Evolutionary conservation across 202 grass and related monocot genomes (phyloP).

Genomic region (Tripidium arundinaceum): DNA sequence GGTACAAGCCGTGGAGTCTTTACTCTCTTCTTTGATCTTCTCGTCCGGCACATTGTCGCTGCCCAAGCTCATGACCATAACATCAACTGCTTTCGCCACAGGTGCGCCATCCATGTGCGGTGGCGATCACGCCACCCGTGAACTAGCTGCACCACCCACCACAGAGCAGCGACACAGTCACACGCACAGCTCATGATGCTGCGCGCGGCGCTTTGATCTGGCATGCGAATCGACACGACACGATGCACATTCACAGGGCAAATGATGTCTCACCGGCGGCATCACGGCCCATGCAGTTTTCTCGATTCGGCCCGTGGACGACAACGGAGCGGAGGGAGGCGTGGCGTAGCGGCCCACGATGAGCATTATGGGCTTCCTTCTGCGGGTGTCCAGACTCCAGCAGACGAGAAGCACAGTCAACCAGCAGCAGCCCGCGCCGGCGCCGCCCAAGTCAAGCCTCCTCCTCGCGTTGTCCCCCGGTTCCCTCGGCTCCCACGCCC

Average conservation of each 20-base stretch:
- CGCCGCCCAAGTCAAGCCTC: background rate
- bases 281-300: no score
- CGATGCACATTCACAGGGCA: no score
- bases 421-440: background rate
- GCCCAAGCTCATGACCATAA: conserved; percentile 67
- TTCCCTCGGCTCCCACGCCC: background rate
- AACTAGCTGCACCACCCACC: no score
- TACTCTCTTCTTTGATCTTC: conserved; percentile 5
- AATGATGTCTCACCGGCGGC: no score
- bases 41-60: background rate
- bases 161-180: no score
- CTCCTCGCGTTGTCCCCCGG: background rate
- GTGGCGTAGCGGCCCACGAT: background rate
- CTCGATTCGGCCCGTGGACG: no score
- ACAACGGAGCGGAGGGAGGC: no score
- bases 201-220: no score
- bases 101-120: no score
- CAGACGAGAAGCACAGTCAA: background rate
- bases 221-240: no score
- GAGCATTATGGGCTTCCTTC: background rate
- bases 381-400: background rate
- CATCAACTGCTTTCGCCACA: conserved; percentile 70
- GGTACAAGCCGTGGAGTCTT: background rate
- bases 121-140: no score
- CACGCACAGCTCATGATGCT: no score